phyloP scores from a whole-genome alignment of 2,329 filamentous ascomycete genomes.

The Acarospora socialis region DNA sequence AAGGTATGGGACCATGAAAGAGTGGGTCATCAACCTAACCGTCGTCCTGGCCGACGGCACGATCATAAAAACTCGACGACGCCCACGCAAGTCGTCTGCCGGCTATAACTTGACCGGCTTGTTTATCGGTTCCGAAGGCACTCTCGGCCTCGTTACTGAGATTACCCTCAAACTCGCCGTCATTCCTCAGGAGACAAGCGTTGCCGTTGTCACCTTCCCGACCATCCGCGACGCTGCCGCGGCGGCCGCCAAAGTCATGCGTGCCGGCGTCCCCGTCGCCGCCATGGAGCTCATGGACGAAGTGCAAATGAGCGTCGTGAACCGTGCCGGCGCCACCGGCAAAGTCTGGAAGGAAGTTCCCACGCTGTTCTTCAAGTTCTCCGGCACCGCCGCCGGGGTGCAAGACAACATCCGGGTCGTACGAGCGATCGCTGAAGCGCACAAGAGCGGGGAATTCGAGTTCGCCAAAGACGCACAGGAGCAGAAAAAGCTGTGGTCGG shows the following conservation, averaged over 20 bases:
- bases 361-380: slow-evolving; percentile 42
- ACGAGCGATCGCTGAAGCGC: slow-evolving; percentile 48
- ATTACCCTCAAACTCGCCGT: slow-evolving; percentile 53
- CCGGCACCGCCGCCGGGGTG: slow-evolving; percentile 64
- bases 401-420: slow-evolving; percentile 61
- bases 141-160: slow-evolving; percentile 56
- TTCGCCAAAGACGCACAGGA: slow-evolving; percentile 41
- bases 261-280: slow-evolving; percentile 50
- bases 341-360: slow-evolving; percentile 29
- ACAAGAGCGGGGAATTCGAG: slow-evolving; percentile 41
- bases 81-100: slow-evolving; percentile 55
- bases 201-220: slow-evolving; percentile 48
- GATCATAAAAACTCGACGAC: slow-evolving; percentile 51
- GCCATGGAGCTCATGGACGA: slow-evolving; percentile 52
- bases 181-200: slow-evolving; percentile 47
- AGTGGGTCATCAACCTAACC: slow-evolving; percentile 58
- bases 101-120: slow-evolving; percentile 58
- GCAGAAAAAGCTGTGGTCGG: slow-evolving; percentile 44
- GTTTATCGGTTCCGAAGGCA: slow-evolving; percentile 59
- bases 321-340: slow-evolving; percentile 46
- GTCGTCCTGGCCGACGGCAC: slow-evolving; percentile 56
- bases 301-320: slow-evolving; percentile 52
- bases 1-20: slow-evolving; percentile 58
- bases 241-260: slow-evolving; percentile 50
- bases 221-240: slow-evolving; percentile 47